Evolutionary conservation across 306 rosid species (phyloP), one percentile per base, ranked within the genome.

Genomic region (Cyamopsis tetragonoloba): DNA sequence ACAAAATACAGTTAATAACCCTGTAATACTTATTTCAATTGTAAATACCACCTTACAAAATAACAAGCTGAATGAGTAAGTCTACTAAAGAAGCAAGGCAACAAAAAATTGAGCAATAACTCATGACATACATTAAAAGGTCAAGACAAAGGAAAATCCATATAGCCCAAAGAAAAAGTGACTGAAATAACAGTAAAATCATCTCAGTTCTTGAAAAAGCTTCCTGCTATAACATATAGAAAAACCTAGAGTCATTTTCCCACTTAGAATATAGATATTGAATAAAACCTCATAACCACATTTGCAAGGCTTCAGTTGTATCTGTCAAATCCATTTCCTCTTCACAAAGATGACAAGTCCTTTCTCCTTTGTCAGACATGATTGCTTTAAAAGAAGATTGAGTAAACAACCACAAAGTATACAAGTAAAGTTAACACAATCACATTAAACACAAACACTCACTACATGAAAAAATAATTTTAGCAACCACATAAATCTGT

Each of bases 291-390:
- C 99, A 34, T 95, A 95, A 60, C 99, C 99, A 63, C 99, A 95
- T 76, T 73, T 87, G 87, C 99, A 95, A 12, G 99, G 97, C 66
- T 95, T 95, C 91, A 95, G 67, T 46, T 95, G 99, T 84, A 84
- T 95, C 99, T 11, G 99, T 95, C 83, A 88, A 86, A 86, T 90
- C 99, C 99, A 95, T 95, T 78, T 95, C 99, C 77, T 95, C 97
- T 0, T 97, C 96, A 23, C 99, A 95, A 64, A 95, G 99, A 71
- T 97, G 99, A 47, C 99, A 95, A 62, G 96, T 85, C 83, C 82
- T 95, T 73, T 95, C 99, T 73, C 92, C 96, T 81, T 81, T 89
- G 17, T 90, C 99, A 66, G 96, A 88, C 99, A 95, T 95, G 92
- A 76, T 95, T 83, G 76, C 81, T 83, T 73, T 75, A 18, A 42